Conservation (phyloP, 306 rosid species). For the Quillaja saponaria region DNA sequence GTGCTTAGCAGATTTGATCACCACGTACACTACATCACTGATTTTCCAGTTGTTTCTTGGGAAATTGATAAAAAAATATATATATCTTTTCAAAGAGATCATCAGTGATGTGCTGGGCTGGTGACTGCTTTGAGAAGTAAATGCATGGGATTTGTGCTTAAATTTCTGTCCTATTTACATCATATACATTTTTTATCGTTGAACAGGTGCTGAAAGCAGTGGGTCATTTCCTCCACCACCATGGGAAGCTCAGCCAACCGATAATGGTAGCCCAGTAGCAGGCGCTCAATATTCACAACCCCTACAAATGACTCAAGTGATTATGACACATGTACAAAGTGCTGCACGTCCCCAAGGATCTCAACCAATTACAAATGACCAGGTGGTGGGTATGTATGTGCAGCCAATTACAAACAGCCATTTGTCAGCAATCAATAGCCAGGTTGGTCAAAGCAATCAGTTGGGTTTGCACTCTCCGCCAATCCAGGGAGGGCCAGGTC, state of each 20-base stretch:
- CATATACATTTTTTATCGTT: slow-evolving; percentile 22
- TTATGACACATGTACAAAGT: slow-evolving; percentile 50
- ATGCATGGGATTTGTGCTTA: slow-evolving; percentile 17
- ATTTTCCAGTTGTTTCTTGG: slow-evolving; percentile 16
- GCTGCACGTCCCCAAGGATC: slow-evolving; percentile 58
- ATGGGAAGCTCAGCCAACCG: slow-evolving; percentile 84
- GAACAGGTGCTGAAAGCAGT: slow-evolving; percentile 56
- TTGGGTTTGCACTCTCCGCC: slow-evolving; percentile 49
- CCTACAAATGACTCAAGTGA: slow-evolving; percentile 63
- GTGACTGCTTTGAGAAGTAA: slow-evolving; percentile 29
- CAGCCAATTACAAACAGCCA: slow-evolving; percentile 63
- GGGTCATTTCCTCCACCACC: slow-evolving; percentile 97
- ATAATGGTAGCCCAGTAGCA: slow-evolving; percentile 51
- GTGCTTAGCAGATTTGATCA: slow-evolving; percentile 17
- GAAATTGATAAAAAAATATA: slow-evolving; percentile 11
- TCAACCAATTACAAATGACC: slow-evolving; percentile 61
- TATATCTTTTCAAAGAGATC: slow-evolving; percentile 11
- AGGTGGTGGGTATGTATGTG: slow-evolving; percentile 61
- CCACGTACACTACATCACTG: slow-evolving; percentile 19
- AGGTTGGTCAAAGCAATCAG: slow-evolving; percentile 61
- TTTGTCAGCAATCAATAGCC: slow-evolving; percentile 54
- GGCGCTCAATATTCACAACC: slow-evolving; percentile 74
- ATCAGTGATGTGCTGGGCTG: slow-evolving; percentile 21
- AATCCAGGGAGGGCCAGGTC: slow-evolving; percentile 46
- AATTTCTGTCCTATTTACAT: slow-evolving; percentile 6